Conservation (phyloP, 768 basidiomycete species). For the Boletus tylopilopsis region DNA sequence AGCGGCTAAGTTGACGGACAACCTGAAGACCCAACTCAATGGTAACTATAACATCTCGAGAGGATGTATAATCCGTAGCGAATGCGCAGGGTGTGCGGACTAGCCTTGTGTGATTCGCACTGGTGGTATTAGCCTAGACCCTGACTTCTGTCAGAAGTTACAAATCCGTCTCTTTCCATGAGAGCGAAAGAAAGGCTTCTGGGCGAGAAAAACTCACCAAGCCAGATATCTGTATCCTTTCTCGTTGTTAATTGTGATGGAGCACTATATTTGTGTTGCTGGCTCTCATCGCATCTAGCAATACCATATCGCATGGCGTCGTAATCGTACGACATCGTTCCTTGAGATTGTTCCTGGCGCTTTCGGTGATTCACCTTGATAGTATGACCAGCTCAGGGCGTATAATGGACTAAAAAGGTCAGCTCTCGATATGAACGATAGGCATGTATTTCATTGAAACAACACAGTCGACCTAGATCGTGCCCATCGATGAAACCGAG, state of each 20-base stretch:
- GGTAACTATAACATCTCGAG: conserved; percentile 16
- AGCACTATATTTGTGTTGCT: conserved; percentile 27
- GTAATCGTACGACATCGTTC: conserved; percentile 28
- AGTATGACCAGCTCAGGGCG: not conserved
- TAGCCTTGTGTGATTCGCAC: conserved; percentile 11
- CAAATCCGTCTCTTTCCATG: conserved; percentile 6
- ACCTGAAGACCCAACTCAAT: conserved; percentile 12
- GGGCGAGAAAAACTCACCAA: conserved; percentile 12
- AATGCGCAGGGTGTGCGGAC: conserved; percentile 6
- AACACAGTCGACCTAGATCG: conserved; percentile 1
- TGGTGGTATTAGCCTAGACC: conserved; percentile 11
- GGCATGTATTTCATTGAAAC: not conserved
- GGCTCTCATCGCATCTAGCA: conserved; percentile 19
- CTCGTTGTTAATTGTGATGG: conserved; percentile 31
- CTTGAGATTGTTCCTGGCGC: conserved; percentile 22
- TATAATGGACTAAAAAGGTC: not conserved
- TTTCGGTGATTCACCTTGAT: conserved; percentile 3
- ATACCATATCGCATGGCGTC: conserved; percentile 12
- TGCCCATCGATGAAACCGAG: conserved; percentile 1
- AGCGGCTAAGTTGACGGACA: conserved; percentile 10
- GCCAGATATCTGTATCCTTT: conserved; percentile 23
- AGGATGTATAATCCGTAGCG: not conserved
- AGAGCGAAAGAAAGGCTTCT: conserved; percentile 3
- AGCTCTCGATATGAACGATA: not conserved
- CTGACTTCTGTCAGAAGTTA: conserved; percentile 4